Conservation (phyloP, 495 filamentous ascomycete species). For the Hyaloscypha variabilis region DNA sequence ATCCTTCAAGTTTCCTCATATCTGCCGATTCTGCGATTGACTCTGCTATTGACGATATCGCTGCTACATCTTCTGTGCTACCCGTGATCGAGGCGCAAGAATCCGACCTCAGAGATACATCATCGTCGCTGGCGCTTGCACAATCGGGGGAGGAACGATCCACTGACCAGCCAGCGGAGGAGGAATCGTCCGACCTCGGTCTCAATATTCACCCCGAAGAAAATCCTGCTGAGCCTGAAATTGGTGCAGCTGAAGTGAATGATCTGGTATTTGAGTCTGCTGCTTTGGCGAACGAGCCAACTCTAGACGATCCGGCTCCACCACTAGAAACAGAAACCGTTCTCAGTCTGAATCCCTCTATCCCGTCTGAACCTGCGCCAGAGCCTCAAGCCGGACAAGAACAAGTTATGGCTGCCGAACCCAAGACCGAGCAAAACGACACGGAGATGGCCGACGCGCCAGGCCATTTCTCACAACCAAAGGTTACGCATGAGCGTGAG, state of each 20-base stretch:
- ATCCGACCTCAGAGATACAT: conserved; percentile 28
- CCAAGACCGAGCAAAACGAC: conserved; percentile 10
- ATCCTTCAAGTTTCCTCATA: background rate
- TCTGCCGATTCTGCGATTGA: conserved; percentile 23
- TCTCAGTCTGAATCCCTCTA: background rate
- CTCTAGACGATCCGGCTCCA: background rate
- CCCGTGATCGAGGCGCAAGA: conserved; percentile 30
- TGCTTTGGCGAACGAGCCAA: background rate
- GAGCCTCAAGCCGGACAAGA: background rate
- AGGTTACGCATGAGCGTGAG: conserved; percentile 71
- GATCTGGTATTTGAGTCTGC: background rate
- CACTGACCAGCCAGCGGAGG: background rate
- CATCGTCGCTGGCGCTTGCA: background rate
- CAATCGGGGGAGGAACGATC: background rate
- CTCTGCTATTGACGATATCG: conserved; percentile 25
- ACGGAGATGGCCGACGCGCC: conserved; percentile 29
- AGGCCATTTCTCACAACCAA: conserved; percentile 41
- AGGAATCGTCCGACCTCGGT: background rate
- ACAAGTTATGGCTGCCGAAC: background rate
- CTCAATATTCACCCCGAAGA: background rate
- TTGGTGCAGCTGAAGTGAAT: background rate
- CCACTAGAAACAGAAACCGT: background rate
- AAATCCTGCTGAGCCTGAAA: background rate
- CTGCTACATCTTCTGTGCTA: conserved; percentile 22
- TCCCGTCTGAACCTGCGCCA: background rate